phyloP scores from a whole-genome alignment of 108 stramenopile genomes.

The Craspedostauros australis region DNA sequence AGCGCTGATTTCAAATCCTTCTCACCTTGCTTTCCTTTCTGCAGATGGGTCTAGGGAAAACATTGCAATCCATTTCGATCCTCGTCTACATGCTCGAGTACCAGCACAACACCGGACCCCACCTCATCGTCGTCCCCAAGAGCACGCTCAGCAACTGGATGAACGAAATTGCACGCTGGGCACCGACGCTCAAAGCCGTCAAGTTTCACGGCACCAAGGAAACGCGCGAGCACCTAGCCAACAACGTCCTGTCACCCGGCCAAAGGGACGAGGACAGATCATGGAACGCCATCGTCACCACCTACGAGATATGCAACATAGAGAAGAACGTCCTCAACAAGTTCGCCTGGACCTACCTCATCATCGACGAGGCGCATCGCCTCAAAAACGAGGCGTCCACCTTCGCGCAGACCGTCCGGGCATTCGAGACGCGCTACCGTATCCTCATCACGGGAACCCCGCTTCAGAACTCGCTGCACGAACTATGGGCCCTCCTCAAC shows the following conservation, averaged over 20 bases:
- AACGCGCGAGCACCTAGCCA: slow-evolving; percentile 63
- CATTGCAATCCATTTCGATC: slow-evolving; percentile 94
- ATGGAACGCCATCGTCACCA: slow-evolving; percentile 95
- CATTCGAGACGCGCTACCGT: slow-evolving; percentile 85
- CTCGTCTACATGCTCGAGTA: slow-evolving; percentile 77
- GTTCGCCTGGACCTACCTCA: slow-evolving; percentile 93
- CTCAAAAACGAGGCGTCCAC: slow-evolving; percentile 92
- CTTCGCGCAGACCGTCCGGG: slow-evolving; percentile 84
- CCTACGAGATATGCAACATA: slow-evolving; percentile 95
- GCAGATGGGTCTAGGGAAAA: slow-evolving; percentile 91
- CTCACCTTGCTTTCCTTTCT: slow-evolving; percentile 3
- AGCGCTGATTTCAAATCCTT: not conserved
- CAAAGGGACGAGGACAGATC: slow-evolving; percentile 56
- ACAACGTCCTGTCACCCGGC: slow-evolving; percentile 78
- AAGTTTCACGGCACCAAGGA: slow-evolving; percentile 88
- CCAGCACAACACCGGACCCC: slow-evolving; percentile 70
- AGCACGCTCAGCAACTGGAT: slow-evolving; percentile 97
- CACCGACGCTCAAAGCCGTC: slow-evolving; percentile 82
- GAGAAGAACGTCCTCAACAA: slow-evolving; percentile 79
- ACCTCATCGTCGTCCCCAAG: slow-evolving; percentile 96
- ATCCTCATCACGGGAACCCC: slow-evolving; percentile 97
- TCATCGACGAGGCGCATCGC: slow-evolving; percentile 90
- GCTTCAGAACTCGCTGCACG: slow-evolving; percentile 96
- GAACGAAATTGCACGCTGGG: slow-evolving; percentile 95
- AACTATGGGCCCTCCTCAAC: slow-evolving; percentile 86